Evolutionary conservation across 768 basidiomycete genomes (phyloP).

Genomic region (Amanita pseudoporphyria): DNA sequence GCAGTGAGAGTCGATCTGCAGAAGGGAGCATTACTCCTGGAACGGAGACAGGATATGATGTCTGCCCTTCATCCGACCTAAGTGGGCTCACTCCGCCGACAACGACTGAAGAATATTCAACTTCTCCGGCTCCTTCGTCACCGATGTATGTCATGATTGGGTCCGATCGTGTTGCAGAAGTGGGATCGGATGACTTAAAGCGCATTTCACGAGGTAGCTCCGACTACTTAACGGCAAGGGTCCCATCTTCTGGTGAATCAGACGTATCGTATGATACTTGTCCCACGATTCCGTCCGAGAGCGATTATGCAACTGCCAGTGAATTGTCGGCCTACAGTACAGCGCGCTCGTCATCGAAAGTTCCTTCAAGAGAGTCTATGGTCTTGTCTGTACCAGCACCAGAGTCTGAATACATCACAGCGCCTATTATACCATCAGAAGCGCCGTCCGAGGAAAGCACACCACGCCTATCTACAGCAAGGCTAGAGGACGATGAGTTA

Average conservation of each 20-base stretch:
- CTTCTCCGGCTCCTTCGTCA: constrained; percentile 24
- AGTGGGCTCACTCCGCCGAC: constrained; percentile 30
- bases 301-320: constrained; percentile 39
- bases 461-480: constrained; percentile 25
- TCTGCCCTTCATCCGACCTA: constrained; percentile 43
- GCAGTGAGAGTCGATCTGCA: constrained; percentile 9
- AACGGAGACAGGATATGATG: constrained; percentile 40
- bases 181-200: constrained; percentile 29
- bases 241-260: constrained; percentile 27
- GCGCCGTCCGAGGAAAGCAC: constrained; percentile 33
- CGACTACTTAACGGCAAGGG: constrained; percentile 32
- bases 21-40: constrained; percentile 14
- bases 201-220: constrained; percentile 42
- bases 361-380: constrained; percentile 29
- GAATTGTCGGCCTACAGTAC: constrained; percentile 22
- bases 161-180: constrained; percentile 22
- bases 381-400: constrained; percentile 32
- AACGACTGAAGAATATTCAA: constrained; percentile 16
- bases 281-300: constrained; percentile 20
- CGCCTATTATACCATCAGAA: constrained; percentile 34
- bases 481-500: constrained; percentile 4
- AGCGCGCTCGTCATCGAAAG: constrained; percentile 9
- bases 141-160: constrained; percentile 18
- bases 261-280: constrained; percentile 23
- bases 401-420: constrained; percentile 37